Conservation (phyloP, 768 basidiomycete genomes). For the Galerina sulciceps region DNA sequence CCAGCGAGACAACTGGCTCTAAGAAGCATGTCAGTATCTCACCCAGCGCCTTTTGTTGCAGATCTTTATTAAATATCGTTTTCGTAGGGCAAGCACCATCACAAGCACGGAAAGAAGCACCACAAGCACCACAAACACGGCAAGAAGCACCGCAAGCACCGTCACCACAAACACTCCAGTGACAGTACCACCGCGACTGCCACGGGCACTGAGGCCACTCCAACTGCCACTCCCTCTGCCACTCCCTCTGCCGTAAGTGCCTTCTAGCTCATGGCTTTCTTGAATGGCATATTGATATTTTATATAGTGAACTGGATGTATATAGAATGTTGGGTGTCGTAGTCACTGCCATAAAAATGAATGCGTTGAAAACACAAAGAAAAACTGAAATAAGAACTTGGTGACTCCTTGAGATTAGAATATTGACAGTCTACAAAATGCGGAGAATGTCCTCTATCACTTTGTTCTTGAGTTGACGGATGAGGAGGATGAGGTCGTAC, state of each 20-base stretch:
- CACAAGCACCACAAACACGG: slow-evolving; percentile 5
- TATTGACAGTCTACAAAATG: no score
- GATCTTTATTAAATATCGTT: no score
- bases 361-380: neutral
- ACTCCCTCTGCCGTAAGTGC: neutral
- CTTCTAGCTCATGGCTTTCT: neutral
- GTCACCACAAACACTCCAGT: slow-evolving; percentile 1
- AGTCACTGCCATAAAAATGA: neutral
- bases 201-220: neutral
- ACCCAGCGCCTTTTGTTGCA: no score
- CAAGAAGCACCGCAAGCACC: slow-evolving; percentile 6
- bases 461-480: no score
- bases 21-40: no score
- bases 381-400: no score
- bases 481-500: no score
- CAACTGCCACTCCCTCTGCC: neutral
- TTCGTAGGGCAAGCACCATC: neutral
- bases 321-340: neutral
- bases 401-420: no score
- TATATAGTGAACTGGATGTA: neutral
- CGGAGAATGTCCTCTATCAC: no score
- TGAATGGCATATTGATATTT: no score
- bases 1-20: neutral
- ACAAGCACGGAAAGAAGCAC: slow-evolving; percentile 7
- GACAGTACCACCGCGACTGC: neutral